These are phyloP conservation scores for Vitis amurensis DNA, from an alignment of 164 flowering plant species.

Conservation along the genomic window DNA sequence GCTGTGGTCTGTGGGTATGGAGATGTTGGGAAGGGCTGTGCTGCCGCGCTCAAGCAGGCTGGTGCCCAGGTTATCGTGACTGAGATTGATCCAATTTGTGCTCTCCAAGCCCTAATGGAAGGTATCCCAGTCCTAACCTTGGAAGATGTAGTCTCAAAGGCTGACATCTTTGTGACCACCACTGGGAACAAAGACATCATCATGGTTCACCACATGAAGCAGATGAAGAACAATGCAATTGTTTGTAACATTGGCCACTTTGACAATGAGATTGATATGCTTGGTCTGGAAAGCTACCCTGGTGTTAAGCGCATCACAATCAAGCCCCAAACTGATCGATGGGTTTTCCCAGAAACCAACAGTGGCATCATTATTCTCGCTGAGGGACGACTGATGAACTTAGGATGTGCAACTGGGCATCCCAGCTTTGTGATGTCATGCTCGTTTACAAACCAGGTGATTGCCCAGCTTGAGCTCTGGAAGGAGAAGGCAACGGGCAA, in stretches of 20 bases:
- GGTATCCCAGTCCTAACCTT: conserved; percentile 31
- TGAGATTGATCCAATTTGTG: conserved; percentile 40
- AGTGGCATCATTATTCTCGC: conserved; percentile 67
- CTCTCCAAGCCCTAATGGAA: conserved; percentile 42
- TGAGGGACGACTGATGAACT: conserved; percentile 78
- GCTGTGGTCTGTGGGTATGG: conserved; percentile 70
- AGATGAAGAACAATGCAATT: conserved; percentile 48
- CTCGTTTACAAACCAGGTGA: conserved; percentile 80
- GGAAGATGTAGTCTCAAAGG: conserved; percentile 27
- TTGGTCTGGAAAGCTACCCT: conserved; percentile 71
- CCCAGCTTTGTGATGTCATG: conserved; percentile 87
- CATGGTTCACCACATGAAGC: conserved; percentile 32
- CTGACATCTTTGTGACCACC: conserved; percentile 72
- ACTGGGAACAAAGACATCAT: conserved; percentile 42
- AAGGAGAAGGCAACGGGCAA: conserved; percentile 59
- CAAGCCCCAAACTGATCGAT: conserved; percentile 82
- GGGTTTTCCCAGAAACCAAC: conserved; percentile 78
- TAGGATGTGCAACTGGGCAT: conserved; percentile 87
- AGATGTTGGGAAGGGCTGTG: conserved; percentile 85
- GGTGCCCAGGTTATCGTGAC: conserved; percentile 65
- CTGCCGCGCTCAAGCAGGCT: conserved; percentile 64
- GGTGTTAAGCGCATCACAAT: conserved; percentile 80
- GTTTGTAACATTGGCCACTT: conserved; percentile 45
- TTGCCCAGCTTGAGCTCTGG: conserved; percentile 84
- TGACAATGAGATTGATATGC: conserved; percentile 75